A percentile compares a stretch with the other conserved stretches of the same genome.
phyloP scores from a whole-genome alignment of 352 stramenopile genomes.

The Hyaloperonospora arabidopsidis region DNA sequence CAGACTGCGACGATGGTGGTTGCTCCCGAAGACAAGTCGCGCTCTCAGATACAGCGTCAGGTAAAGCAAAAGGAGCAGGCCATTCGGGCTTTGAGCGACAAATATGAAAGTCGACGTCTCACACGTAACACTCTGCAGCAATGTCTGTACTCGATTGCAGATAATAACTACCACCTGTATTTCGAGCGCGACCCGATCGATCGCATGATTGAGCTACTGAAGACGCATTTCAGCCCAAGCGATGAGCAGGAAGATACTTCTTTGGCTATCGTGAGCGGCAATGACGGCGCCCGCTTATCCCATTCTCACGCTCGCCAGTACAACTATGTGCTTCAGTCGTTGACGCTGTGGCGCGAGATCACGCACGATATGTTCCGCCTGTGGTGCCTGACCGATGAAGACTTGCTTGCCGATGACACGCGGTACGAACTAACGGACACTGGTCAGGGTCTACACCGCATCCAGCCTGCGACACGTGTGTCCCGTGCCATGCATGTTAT shows the following conservation, averaged over 20 bases:
- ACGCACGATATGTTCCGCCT: constrained; percentile 94
- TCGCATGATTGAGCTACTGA: constrained; percentile 89
- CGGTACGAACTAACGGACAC: constrained; percentile 90
- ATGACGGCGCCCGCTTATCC: constrained; percentile 89
- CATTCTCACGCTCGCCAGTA: constrained; percentile 93
- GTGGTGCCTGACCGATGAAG: constrained; percentile 92
- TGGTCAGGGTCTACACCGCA: constrained; percentile 91
- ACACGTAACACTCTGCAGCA: constrained; percentile 86
- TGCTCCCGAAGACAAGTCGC: constrained; percentile 83
- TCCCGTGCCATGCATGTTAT: constrained; percentile 94
- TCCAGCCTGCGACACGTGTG: constrained; percentile 90
- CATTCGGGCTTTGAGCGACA: constrained; percentile 79
- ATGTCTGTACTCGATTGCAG: constrained; percentile 93
- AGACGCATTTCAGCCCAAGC: constrained; percentile 79
- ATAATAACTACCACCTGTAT: constrained; percentile 97
- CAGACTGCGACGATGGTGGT: constrained; percentile 93
- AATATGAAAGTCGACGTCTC: constrained; percentile 47
- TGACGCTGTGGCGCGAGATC: constrained; percentile 95
- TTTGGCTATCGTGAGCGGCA: constrained; percentile 89
- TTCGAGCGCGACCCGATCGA: constrained; percentile 95
- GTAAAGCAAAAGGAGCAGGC: constrained; percentile 91
- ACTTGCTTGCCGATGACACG: constrained; percentile 69
- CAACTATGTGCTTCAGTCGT: constrained; percentile 93
- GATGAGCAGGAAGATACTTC: constrained; percentile 69
- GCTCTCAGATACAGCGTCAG: constrained; percentile 84